Evolutionary conservation across 2,329 filamentous ascomycete species (phyloP), one percentile per base, ranked within the genome.

Genomic region (Penicillium paneum): DNA sequence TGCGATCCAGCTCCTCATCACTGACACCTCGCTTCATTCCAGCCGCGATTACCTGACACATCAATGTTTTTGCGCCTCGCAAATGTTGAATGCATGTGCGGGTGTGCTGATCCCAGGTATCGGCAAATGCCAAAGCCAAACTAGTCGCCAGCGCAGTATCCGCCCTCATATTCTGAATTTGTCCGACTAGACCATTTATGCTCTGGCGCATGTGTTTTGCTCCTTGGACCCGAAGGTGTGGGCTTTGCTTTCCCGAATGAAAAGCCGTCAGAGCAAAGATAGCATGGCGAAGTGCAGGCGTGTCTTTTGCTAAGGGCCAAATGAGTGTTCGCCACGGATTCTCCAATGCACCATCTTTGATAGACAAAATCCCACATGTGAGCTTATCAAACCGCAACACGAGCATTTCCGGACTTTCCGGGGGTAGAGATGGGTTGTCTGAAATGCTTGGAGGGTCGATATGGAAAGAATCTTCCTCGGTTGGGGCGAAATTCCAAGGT

Each of bases 251-350:
- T 19, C 81, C 82, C 12, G 81, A 82, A 65, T 89, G 87, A 63
- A 89, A 89, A 1, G 85, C 85, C 1, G 86, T 85, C 78, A 90
- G 82, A 4, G 86, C 85, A 39, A 83, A 81, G 50, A 89, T 80
- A 4, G 87, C 86, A 72, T 89, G 84, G 60, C 84, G 86, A 34
- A 90, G 72, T 3, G 86, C 85, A 2, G 84, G 83, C 4, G 81
- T 86, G 44, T 84, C 78, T 60, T 78, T 79, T 3, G 85, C 83
- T 44, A 90, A 71, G 1, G 87, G 86, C 84, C 85, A 88, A n/a
- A 90, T 77, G 42, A 87, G 74, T 6, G 81, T 88, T 28, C 85
- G 79, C 87, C 87, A 90, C 2, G 86, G 86, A 64, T 89, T 90
- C 62, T 89, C 87, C 1, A 78, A 82, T 7, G 80, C 78, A 0